Conservation (phyloP, 2,329 filamentous ascomycete genomes). For the Ascomycota sp. region DNA sequence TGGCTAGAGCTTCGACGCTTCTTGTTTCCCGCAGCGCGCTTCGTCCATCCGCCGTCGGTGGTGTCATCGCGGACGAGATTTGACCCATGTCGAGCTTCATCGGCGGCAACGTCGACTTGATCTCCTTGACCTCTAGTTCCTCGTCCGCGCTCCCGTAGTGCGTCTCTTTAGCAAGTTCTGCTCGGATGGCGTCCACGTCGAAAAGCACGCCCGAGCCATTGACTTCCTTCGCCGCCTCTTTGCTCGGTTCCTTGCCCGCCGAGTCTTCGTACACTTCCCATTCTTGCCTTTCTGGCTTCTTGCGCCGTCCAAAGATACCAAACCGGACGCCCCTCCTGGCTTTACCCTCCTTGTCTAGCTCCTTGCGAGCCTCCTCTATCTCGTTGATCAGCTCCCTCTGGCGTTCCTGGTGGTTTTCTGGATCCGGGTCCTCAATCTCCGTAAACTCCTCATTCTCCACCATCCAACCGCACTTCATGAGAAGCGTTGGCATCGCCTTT, state of each 20-base stretch:
- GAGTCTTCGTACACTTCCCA: constrained; percentile 86
- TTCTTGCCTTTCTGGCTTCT: constrained; percentile 58
- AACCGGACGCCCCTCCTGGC: constrained; percentile 37
- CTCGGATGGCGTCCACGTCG: constrained; percentile 81
- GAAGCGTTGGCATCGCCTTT: constrained; percentile 65
- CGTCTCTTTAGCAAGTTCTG: constrained; percentile 52
- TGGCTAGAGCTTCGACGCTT: constrained; percentile 19
- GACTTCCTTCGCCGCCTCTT: constrained; percentile 19
- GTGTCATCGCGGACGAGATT: constrained; percentile 9
- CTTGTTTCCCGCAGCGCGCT: constrained; percentile 19
- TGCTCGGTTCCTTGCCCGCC: constrained; percentile 15
- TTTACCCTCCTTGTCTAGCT: constrained; percentile 60
- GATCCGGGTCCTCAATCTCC: constrained; percentile 93
- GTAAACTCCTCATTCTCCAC: constrained; percentile 85
- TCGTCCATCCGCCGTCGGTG: constrained; percentile 5
- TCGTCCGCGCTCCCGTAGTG: constrained; percentile 26
- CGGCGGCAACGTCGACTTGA: constrained; percentile 70
- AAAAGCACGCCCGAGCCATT: constrained; percentile 54
- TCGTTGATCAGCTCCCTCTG: constrained; percentile 89
- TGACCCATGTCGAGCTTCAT: constrained; percentile 51
- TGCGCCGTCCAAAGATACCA: constrained; percentile 63
- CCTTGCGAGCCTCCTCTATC: constrained; percentile 79
- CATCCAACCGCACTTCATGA: constrained; percentile 74
- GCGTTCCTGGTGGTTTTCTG: constrained; percentile 68
- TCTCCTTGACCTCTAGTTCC: constrained; percentile 46